These are phyloP conservation scores for Fusarium goolgardi DNA, from an alignment of 2,329 filamentous ascomycete species.

Conservation along the genomic window DNA sequence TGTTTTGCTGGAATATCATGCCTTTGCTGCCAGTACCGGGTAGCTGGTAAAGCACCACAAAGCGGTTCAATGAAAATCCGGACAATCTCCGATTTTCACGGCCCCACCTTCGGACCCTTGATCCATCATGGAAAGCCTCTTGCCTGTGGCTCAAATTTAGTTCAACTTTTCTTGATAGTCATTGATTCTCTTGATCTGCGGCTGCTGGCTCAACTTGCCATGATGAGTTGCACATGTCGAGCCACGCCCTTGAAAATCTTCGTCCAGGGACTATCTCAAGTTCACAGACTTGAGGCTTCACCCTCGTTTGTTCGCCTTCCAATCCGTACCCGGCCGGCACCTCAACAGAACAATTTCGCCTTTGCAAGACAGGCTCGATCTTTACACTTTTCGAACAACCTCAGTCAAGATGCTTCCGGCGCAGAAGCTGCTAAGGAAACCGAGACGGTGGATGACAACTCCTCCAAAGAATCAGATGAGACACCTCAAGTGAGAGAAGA, in stretches of 20 bases:
- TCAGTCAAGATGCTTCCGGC: slow-evolving; percentile 34
- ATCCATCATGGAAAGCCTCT: slow-evolving; percentile 40
- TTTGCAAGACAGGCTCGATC: slow-evolving; percentile 41
- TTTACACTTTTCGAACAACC: slow-evolving; percentile 39
- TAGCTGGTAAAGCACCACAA: background rate
- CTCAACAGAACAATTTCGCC: slow-evolving; percentile 29
- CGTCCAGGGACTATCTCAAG: slow-evolving; percentile 58
- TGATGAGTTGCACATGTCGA: slow-evolving; percentile 63
- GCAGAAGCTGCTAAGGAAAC: background rate
- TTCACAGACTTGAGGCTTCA: slow-evolving; percentile 50
- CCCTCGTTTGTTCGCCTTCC: slow-evolving; percentile 35
- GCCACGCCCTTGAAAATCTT: slow-evolving; percentile 60
- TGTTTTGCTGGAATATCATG: background rate
- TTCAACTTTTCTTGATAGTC: slow-evolving; percentile 39
- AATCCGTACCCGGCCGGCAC: slow-evolving; percentile 15
- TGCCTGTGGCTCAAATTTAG: slow-evolving; percentile 33
- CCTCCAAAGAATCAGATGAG: slow-evolving; percentile 8
- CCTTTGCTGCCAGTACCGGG: background rate
- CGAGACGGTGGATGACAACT: background rate
- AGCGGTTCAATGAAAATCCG: slow-evolving; percentile 29
- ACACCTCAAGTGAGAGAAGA: slow-evolving; percentile 11
- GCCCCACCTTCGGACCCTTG: slow-evolving; percentile 42
- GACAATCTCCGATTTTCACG: background rate
- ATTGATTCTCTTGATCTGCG: slow-evolving; percentile 6
- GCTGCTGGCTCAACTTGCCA: slow-evolving; percentile 20